These are phyloP conservation scores for Sapria himalayana DNA, from an alignment of 345 rosid genomes.

Conservation along the genomic window DNA sequence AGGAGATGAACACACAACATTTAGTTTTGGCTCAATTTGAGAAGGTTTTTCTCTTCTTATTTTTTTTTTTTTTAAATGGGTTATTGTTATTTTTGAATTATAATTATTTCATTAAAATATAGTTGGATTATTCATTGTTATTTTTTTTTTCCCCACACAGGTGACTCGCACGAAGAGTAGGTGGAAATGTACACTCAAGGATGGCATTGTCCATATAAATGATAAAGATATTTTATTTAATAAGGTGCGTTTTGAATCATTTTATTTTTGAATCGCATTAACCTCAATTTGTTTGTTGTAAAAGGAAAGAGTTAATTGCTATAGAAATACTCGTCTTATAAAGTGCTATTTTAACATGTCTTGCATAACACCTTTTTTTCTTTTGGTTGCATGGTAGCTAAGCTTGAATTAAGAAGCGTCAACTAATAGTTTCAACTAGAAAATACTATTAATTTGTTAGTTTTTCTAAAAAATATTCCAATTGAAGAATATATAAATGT, in stretches of 20 bases:
- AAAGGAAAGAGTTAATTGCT: no score
- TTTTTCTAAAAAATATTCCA: no score
- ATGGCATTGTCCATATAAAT: constrained; percentile 94
- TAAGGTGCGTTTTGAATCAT: constrained; percentile 25
- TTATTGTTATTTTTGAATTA: neutral
- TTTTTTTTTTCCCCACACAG: constrained; percentile 17
- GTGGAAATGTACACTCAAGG: constrained; percentile 94
- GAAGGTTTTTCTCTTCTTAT: constrained; percentile 29
- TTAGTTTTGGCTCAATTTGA: constrained; percentile 93
- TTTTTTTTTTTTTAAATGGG: neutral
- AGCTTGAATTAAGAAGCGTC: constrained; percentile 1
- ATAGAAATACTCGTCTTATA: neutral
- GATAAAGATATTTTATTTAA: constrained; percentile 87
- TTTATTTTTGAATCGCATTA: no score
- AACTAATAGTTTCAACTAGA: neutral
- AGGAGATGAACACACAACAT: constrained; percentile 88
- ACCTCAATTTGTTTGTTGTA: no score
- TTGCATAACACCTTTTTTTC: neutral
- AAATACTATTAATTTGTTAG: no score
- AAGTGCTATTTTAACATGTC: neutral
- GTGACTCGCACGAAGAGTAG: constrained; percentile 90
- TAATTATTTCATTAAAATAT: neutral
- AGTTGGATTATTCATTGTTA: neutral
- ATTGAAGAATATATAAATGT: no score
- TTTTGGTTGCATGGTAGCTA: neutral